phyloP scores from a whole-genome alignment of 2,329 filamentous ascomycete genomes.

The Truncatella angustata region DNA sequence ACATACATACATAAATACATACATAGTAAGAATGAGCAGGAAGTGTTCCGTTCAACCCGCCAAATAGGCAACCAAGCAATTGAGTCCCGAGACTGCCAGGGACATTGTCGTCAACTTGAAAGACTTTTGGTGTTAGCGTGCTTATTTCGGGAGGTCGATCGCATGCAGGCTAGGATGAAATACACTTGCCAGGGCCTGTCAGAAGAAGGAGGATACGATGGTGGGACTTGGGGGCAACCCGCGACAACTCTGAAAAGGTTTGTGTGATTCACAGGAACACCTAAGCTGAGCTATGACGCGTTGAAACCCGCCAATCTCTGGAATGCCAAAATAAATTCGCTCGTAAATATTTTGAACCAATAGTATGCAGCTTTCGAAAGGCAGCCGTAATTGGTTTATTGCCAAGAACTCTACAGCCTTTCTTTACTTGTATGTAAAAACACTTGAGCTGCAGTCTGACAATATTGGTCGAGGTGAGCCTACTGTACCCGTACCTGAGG shows the following conservation, averaged over 20 bases:
- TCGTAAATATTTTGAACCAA: background rate
- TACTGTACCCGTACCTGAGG: too few relatives aligned
- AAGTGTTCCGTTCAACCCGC: background rate
- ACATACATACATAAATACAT: too few relatives aligned
- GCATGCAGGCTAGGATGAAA: background rate
- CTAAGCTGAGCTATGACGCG: slow-evolving; percentile 2
- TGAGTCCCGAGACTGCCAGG: too few relatives aligned
- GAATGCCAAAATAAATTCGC: slow-evolving; percentile 6
- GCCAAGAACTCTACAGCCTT: background rate
- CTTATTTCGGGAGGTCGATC: background rate
- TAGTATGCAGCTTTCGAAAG: too few relatives aligned
- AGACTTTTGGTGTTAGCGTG: background rate
- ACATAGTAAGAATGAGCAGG: background rate
- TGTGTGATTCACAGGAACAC: background rate
- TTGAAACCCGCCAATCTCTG: background rate
- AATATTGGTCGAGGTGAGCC: too few relatives aligned
- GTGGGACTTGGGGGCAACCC: background rate
- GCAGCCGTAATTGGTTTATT: background rate
- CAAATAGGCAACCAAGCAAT: background rate
- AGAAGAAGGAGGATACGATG: background rate
- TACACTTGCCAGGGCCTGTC: slow-evolving; percentile 1
- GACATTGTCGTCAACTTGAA: background rate
- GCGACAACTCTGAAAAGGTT: background rate
- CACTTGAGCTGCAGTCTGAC: background rate
- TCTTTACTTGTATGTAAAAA: background rate